Evolutionary conservation across 345 rosid species (phyloP), one percentile per base, ranked within the genome.

Genomic region (Hypericum perforatum): DNA sequence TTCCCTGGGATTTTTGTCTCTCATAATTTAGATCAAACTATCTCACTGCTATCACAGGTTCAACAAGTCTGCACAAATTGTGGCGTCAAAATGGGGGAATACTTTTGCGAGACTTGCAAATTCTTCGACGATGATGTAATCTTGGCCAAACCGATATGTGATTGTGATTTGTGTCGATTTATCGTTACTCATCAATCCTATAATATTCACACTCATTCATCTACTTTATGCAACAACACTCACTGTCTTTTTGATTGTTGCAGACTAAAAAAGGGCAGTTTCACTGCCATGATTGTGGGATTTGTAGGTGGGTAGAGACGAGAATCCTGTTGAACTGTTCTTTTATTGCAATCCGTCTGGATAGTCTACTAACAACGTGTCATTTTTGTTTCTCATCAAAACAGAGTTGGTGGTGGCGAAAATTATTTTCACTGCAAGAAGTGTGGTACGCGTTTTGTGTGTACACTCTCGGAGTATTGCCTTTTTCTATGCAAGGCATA

Each of bases 31-130:
- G 12, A 7, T 37, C 61, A 49, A 7, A 56, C 11, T 37, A 44
- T 56, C 45, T 60, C 16, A 41, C 41, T 32, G 54, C 9, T 48
- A 13, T 65, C 59, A 41, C 72, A 87, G 98, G 85, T 63, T 63
- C 78, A 72, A 61, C 81, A 68, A 75, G 78, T 83, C 65, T 92
- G 98, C 63, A 63, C 91, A 11, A 92, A 92, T 71, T 92, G 98
- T 59, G 98, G 98, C n/a, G 85, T 92, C 70, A 83, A 75, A 67
- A 85, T 92, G 98, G 98, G 97, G 67, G 97, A 83, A 63, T 92
- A 85, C 63, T 88, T 83, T 58, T 92, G 98, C 67, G 65, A 63
- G n/a, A 71, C 81, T 49, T 92, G 98, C 86, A 92, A 72, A 70
- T 92, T 92, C 75, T 92, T 63, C 47, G 98, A 92, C 58, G 98